Evolutionary conservation across 768 basidiomycete genomes (phyloP).

Genomic region (Mycena latifolia): DNA sequence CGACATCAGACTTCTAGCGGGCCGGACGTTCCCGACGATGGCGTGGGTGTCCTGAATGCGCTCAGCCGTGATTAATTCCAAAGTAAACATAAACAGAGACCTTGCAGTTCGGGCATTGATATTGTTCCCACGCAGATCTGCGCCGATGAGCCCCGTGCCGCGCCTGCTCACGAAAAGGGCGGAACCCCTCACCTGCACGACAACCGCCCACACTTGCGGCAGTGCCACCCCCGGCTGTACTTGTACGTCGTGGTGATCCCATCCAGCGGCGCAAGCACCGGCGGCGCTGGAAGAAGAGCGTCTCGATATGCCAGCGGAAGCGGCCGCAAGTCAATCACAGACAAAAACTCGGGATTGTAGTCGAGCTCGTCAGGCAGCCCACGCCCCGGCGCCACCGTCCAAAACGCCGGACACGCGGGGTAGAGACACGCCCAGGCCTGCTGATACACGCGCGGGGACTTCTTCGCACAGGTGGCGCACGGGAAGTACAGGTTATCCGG

Average conservation of each 20-base stretch:
- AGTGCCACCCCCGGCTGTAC: constrained; percentile 79
- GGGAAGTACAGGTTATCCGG: constrained; percentile 35
- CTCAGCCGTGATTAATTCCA: background rate
- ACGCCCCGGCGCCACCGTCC: constrained; percentile 51
- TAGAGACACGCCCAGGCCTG: constrained; percentile 75
- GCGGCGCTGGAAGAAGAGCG: constrained; percentile 50
- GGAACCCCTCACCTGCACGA: constrained; percentile 70
- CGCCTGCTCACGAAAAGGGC: background rate
- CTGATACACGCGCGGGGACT: constrained; percentile 66
- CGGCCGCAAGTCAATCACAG: constrained; percentile 47
- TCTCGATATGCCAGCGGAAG: constrained; percentile 52
- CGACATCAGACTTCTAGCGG: constrained; percentile 37
- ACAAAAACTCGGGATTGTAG: constrained; percentile 64
- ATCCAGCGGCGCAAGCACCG: constrained; percentile 40
- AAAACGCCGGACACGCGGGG: constrained; percentile 69
- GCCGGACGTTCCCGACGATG: constrained; percentile 44
- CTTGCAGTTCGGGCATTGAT: constrained; percentile 75
- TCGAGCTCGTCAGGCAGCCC: constrained; percentile 51
- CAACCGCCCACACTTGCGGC: constrained; percentile 74
- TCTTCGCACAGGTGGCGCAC: constrained; percentile 59
- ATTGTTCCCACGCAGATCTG: constrained; percentile 81
- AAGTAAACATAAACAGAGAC: constrained; percentile 47
- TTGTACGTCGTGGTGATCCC: constrained; percentile 64
- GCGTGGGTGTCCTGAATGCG: constrained; percentile 39
- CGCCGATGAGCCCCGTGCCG: constrained; percentile 18